phyloP scores from a whole-genome alignment of 2,329 filamentous ascomycete species.

The Coniella vitis region DNA sequence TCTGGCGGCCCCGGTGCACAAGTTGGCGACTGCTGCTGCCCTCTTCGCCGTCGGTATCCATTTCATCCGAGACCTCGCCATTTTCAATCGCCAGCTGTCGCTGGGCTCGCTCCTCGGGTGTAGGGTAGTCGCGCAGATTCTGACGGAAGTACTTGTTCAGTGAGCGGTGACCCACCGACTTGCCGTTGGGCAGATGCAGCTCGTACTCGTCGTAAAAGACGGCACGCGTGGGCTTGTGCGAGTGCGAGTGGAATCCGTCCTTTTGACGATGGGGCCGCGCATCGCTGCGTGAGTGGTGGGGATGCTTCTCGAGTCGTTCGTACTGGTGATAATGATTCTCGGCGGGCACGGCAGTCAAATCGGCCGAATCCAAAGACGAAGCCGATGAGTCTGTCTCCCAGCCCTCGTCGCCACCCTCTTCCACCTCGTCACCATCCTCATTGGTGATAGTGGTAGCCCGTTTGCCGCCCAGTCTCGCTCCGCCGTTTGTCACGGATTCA shows the following conservation, averaged over 20 bases:
- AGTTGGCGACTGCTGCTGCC: conserved; percentile 25
- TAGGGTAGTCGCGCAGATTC: conserved; percentile 80
- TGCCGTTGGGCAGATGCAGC: conserved; percentile 84
- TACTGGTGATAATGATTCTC: conserved; percentile 66
- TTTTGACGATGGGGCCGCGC: conserved; percentile 65
- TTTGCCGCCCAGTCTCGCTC: conserved; percentile 63
- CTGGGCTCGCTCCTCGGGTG: conserved; percentile 66
- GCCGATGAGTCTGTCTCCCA: conserved; percentile 94
- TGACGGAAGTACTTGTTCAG: conserved; percentile 85
- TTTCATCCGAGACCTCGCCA: conserved; percentile 21
- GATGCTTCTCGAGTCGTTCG: conserved; percentile 63
- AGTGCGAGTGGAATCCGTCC: conserved; percentile 77
- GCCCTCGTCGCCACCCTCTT: conserved; percentile 59
- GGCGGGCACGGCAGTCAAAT: conserved; percentile 72
- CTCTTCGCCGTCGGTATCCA: conserved; percentile 38
- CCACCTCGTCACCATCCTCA: conserved; percentile 43
- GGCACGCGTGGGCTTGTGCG: conserved; percentile 66
- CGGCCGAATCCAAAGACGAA: conserved; percentile 82
- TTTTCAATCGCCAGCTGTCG: conserved; percentile 53
- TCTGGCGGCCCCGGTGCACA: conserved; percentile 25
- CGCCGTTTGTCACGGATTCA: conserved; percentile 44
- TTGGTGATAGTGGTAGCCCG: conserved; percentile 46
- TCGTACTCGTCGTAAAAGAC: conserved; percentile 92
- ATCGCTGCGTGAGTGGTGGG: conserved; percentile 68
- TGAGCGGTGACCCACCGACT: conserved; percentile 83